Conservation (phyloP, 495 filamentous ascomycete species). For the Wilcoxina mikolae region DNA sequence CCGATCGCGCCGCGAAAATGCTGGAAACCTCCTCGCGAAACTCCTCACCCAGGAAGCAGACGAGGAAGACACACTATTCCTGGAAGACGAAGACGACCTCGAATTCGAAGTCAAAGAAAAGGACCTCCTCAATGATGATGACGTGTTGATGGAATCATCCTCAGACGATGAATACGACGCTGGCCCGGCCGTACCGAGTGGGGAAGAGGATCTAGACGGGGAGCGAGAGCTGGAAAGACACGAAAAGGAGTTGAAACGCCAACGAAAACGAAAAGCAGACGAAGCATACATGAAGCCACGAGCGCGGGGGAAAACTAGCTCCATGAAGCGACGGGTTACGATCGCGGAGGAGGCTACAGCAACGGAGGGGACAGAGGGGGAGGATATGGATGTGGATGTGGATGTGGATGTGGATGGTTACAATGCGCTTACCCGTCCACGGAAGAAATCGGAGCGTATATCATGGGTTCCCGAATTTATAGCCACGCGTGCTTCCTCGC, state of each 20-base stretch:
- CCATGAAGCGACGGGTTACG: slow-evolving; percentile 35
- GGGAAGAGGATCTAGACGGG: slow-evolving; percentile 51
- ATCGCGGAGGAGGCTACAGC: slow-evolving; percentile 27
- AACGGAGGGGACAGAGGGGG: neutral
- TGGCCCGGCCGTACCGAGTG: slow-evolving; percentile 41
- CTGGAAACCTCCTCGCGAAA: slow-evolving; percentile 67
- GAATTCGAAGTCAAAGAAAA: slow-evolving; percentile 56
- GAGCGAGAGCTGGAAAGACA: slow-evolving; percentile 41
- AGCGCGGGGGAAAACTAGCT: neutral
- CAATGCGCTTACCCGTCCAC: slow-evolving; percentile 41
- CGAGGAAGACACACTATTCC: slow-evolving; percentile 65
- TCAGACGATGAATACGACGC: slow-evolving; percentile 64
- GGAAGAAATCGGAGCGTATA: slow-evolving; percentile 84
- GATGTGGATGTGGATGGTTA: slow-evolving; percentile 32
- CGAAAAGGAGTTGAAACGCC: slow-evolving; percentile 40
- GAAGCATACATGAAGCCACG: neutral
- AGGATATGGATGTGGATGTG: slow-evolving; percentile 17
- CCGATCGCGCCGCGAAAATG: slow-evolving; percentile 66
- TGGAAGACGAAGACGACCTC: slow-evolving; percentile 73
- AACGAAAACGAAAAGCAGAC: slow-evolving; percentile 34
- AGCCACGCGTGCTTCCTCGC: slow-evolving; percentile 66
- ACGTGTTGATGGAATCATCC: slow-evolving; percentile 68
- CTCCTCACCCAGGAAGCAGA: slow-evolving; percentile 51
- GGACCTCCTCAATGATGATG: slow-evolving; percentile 44
- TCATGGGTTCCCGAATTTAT: slow-evolving; percentile 80